Evolutionary conservation across 495 filamentous ascomycete genomes (phyloP).

Genomic region (Penicillium pancosmium): DNA sequence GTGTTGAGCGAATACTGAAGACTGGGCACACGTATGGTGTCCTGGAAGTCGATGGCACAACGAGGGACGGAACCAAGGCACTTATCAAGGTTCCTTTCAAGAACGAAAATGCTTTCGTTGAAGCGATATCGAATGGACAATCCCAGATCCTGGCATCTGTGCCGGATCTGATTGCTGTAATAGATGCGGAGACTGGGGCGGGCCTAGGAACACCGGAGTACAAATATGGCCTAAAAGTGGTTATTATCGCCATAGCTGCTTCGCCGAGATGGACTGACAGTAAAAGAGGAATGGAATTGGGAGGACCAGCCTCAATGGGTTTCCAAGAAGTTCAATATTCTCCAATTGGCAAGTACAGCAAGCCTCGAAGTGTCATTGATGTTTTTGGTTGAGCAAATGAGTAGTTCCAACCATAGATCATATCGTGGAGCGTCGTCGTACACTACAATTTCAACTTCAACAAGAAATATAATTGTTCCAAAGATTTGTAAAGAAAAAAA

Average conservation of each 20-base stretch:
- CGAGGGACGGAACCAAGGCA: slow-evolving; percentile 49
- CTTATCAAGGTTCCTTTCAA: slow-evolving; percentile 54
- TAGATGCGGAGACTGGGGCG: slow-evolving; percentile 62
- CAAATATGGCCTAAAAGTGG: slow-evolving; percentile 59
- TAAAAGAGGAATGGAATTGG: slow-evolving; percentile 31
- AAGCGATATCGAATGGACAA: slow-evolving; percentile 34
- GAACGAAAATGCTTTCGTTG: slow-evolving; percentile 65
- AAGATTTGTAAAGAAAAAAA: too few relatives aligned
- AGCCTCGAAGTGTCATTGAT: slow-evolving; percentile 35
- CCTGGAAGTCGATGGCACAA: slow-evolving; percentile 43
- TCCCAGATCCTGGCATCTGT: slow-evolving; percentile 57
- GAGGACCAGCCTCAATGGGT: slow-evolving; percentile 36
- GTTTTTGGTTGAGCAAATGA: slow-evolving; percentile 23
- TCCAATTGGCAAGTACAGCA: slow-evolving; percentile 34
- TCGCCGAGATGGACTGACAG: slow-evolving; percentile 59
- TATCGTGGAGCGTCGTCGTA: too few relatives aligned
- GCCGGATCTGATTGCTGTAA: slow-evolving; percentile 62
- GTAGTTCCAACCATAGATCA: neutral
- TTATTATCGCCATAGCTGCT: slow-evolving; percentile 58
- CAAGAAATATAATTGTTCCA: too few relatives aligned
- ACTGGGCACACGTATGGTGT: slow-evolving; percentile 38
- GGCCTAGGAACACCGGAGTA: slow-evolving; percentile 65
- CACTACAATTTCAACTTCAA: too few relatives aligned
- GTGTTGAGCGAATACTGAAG: slow-evolving; percentile 53
- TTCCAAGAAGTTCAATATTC: slow-evolving; percentile 35